Evolutionary conservation across 1,284 basidiomycete genomes (phyloP).

Genomic region (Ganoderma sinense): DNA sequence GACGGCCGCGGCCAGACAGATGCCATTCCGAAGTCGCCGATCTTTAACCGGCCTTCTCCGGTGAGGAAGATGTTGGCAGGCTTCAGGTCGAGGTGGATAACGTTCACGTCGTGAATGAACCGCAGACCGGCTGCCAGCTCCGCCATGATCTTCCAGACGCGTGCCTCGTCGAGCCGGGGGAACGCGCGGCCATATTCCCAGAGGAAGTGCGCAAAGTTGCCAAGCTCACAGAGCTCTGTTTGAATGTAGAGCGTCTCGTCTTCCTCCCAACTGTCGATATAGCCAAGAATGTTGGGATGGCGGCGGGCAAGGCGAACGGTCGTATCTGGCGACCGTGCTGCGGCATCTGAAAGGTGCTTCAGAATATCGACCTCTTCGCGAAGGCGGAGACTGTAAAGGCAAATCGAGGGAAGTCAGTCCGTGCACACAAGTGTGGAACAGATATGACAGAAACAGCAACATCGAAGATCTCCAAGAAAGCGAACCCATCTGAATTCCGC

Average conservation of each 20-base stretch:
- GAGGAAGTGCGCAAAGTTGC: conserved; percentile 92
- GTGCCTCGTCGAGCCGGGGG: conserved; percentile 88
- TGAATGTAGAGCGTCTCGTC: conserved; percentile 90
- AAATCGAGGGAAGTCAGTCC: conserved; percentile 14
- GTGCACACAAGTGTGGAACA: background rate
- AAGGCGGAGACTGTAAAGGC: conserved; percentile 72
- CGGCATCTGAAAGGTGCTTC: conserved; percentile 66
- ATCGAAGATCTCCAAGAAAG: conserved; percentile 7
- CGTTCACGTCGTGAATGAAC: conserved; percentile 89
- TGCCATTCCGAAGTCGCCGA: conserved; percentile 99
- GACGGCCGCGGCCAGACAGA: conserved; percentile 79
- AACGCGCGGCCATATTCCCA: conserved; percentile 91
- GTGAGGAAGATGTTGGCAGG: conserved; percentile 98
- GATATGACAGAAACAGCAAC: background rate
- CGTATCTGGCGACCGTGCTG: conserved; percentile 18
- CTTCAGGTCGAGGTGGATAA: conserved; percentile 98
- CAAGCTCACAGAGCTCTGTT: conserved; percentile 94
- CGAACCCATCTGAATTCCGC: conserved; percentile 1
- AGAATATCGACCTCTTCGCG: conserved; percentile 97
- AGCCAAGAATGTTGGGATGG: conserved; percentile 86
- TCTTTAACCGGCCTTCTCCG: conserved; percentile 90
- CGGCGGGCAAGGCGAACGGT: conserved; percentile 33
- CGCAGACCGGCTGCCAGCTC: conserved; percentile 91
- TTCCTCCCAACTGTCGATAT: conserved; percentile 98
- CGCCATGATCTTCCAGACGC: conserved; percentile 96